These are phyloP conservation scores for Fusarium virguliforme DNA, from an alignment of 2,329 filamentous ascomycete genomes.

Conservation along the genomic window DNA sequence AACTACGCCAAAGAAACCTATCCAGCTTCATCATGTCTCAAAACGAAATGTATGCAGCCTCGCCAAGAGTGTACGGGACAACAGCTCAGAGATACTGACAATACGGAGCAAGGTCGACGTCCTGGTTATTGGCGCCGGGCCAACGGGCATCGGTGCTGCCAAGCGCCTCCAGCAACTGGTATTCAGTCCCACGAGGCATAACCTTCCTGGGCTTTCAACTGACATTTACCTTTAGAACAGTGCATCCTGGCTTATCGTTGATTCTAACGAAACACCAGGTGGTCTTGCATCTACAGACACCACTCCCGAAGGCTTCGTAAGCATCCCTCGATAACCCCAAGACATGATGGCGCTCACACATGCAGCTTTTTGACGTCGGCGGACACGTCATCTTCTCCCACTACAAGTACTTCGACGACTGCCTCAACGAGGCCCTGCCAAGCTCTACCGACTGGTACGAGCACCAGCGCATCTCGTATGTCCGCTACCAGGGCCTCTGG, in stretches of 20 bases:
- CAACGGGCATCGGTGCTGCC: slow-evolving; percentile 96
- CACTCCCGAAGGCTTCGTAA: slow-evolving; percentile 96
- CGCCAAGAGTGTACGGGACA: too few relatives aligned
- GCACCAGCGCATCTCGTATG: slow-evolving; percentile 98
- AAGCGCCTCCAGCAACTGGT: slow-evolving; percentile 98
- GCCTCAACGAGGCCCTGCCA: slow-evolving; percentile 95
- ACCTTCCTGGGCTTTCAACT: slow-evolving; percentile 34
- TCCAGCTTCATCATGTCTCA: not conserved
- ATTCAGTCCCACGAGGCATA: slow-evolving; percentile 49
- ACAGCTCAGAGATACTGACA: not conserved
- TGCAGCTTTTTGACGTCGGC: slow-evolving; percentile 95
- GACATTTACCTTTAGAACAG: slow-evolving; percentile 74
- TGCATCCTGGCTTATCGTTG: slow-evolving; percentile 96
- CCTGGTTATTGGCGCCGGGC: slow-evolving; percentile 97
- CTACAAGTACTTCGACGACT: slow-evolving; percentile 99
- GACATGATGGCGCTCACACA: slow-evolving; percentile 38
- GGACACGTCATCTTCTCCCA: slow-evolving; percentile 99
- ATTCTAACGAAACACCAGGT: slow-evolving; percentile 91
- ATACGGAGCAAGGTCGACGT: slow-evolving; percentile 88
- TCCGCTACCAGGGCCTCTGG: slow-evolving; percentile 96
- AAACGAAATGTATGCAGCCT: not conserved
- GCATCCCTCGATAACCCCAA: slow-evolving; percentile 60
- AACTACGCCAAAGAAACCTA: not conserved
- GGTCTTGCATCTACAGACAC: slow-evolving; percentile 96
- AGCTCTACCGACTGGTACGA: slow-evolving; percentile 96